phyloP scores from a whole-genome alignment of 75 land plant species.

The Cupressus sempervirens region DNA sequence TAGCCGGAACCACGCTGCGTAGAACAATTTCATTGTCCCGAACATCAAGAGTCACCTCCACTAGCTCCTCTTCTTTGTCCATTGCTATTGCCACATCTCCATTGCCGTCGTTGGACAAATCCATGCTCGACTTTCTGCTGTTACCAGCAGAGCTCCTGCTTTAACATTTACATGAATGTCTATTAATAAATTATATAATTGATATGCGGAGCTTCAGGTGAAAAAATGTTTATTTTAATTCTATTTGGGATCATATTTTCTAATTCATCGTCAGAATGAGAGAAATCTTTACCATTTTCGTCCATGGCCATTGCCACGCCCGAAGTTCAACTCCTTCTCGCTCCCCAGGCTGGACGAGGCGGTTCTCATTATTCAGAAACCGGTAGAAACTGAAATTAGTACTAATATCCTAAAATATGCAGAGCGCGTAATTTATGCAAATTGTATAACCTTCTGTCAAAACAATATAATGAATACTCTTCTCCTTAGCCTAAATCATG shows the following conservation, averaged over 20 bases:
- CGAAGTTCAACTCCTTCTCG: conserved; percentile 20
- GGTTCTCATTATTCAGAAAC: conserved; percentile 16
- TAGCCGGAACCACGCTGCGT: conserved; percentile 34
- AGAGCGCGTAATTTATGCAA: too few species aligned
- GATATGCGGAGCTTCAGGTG: too few species aligned
- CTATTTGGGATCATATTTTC: too few species aligned
- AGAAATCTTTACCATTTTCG: not conserved
- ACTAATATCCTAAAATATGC: too few species aligned
- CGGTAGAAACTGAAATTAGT: not conserved
- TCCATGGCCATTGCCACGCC: conserved; percentile 16
- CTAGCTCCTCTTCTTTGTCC: conserved; percentile 23
- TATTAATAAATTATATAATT: too few species aligned
- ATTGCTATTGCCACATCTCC: conserved; percentile 45
- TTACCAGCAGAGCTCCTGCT: conserved; percentile 3
- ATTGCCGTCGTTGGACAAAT: conserved; percentile 4
- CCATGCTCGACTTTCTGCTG: conserved; percentile 4
- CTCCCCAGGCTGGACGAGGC: conserved; percentile 24
- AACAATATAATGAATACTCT: too few species aligned
- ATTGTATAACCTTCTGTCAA: too few species aligned
- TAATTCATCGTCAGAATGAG: too few species aligned
- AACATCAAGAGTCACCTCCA: conserved; percentile 70
- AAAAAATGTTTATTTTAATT: too few species aligned
- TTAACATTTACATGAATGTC: too few species aligned
- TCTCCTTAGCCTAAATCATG: too few species aligned
- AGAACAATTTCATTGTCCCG: conserved; percentile 42